phyloP scores from a whole-genome alignment of 2,329 filamentous ascomycete species.

The Rhinocladiella similis region DNA sequence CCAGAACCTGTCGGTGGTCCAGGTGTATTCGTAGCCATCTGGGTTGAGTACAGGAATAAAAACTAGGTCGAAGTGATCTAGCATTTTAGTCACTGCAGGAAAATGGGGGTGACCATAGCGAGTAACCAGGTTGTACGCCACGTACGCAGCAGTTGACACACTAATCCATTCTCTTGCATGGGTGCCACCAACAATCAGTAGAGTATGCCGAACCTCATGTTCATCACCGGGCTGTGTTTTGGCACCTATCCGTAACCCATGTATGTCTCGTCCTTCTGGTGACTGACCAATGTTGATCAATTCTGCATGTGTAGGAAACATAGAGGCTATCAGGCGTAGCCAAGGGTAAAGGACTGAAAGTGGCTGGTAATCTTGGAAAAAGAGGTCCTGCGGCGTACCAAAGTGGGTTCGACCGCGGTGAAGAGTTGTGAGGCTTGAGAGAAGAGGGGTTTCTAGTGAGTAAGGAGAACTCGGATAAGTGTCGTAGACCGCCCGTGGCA shows the following conservation, averaged over 20 bases:
- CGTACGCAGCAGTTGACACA: slow-evolving; percentile 83
- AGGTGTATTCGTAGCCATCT: slow-evolving; percentile 92
- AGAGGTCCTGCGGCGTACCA: slow-evolving; percentile 59
- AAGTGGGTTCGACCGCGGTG: slow-evolving; percentile 41
- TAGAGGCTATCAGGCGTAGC: slow-evolving; percentile 85
- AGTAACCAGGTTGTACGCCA: slow-evolving; percentile 85
- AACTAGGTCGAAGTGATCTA: slow-evolving; percentile 83
- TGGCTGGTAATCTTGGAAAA: slow-evolving; percentile 91
- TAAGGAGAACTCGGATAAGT: slow-evolving; percentile 59
- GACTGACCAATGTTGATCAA: slow-evolving; percentile 78
- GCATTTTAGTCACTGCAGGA: slow-evolving; percentile 68
- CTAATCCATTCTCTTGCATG: slow-evolving; percentile 98
- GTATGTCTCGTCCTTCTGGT: slow-evolving; percentile 84
- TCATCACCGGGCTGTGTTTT: slow-evolving; percentile 40
- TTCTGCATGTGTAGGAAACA: slow-evolving; percentile 80
- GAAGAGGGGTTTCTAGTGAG: slow-evolving; percentile 29
- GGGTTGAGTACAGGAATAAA: slow-evolving; percentile 89
- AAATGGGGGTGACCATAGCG: slow-evolving; percentile 69
- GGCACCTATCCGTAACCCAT: slow-evolving; percentile 71
- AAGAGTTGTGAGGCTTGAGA: slow-evolving; percentile 25
- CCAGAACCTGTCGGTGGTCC: slow-evolving; percentile 90
- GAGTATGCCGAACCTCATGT: slow-evolving; percentile 61
- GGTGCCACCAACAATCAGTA: slow-evolving; percentile 80
- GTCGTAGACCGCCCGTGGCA: slow-evolving; percentile 74
- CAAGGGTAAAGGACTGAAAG: slow-evolving; percentile 81